Evolutionary conservation across 805 yeast genomes (phyloP).

Genomic region (Kazachstania africana): DNA sequence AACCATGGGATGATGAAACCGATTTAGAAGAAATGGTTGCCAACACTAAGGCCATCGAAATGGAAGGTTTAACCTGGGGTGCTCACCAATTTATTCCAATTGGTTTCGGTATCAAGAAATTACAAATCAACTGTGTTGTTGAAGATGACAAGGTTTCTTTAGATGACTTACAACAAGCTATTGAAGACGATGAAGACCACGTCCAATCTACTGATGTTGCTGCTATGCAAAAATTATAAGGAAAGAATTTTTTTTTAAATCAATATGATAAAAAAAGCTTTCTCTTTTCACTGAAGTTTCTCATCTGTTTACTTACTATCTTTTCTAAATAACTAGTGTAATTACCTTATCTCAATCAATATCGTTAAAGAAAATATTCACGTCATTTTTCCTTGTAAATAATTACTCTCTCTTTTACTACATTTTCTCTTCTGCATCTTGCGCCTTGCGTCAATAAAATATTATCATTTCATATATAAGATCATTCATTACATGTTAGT

Average conservation of each 20-base stretch:
- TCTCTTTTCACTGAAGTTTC: no score
- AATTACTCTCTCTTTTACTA: no score
- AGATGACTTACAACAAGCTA: conserved; percentile 69
- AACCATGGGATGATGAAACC: conserved; percentile 99
- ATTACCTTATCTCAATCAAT: no score
- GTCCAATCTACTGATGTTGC: conserved; percentile 98
- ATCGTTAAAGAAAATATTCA: no score
- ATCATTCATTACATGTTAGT: no score
- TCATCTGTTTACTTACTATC: no score
- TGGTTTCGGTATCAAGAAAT: conserved; percentile 99
- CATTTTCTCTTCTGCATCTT: no score
- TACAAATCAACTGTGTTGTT: conserved; percentile 95
- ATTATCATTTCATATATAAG: no score
- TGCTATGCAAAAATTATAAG: conserved; percentile 95
- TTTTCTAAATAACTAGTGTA: no score
- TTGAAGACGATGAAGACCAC: conserved; percentile 93
- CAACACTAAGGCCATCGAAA: conserved; percentile 71
- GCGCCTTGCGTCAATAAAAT: no score
- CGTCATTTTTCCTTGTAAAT: no score
- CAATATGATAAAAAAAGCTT: not conserved
- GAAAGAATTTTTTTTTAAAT: no score
- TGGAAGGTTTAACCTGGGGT: conserved; percentile 98
- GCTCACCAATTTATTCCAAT: conserved; percentile 91
- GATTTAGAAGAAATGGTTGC: conserved; percentile 80
- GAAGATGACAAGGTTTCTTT: conserved; percentile 94